Evolutionary conservation across 345 rosid genomes (phyloP), one percentile per base, ranked within the genome.

Genomic region (Citrus inodora): DNA sequence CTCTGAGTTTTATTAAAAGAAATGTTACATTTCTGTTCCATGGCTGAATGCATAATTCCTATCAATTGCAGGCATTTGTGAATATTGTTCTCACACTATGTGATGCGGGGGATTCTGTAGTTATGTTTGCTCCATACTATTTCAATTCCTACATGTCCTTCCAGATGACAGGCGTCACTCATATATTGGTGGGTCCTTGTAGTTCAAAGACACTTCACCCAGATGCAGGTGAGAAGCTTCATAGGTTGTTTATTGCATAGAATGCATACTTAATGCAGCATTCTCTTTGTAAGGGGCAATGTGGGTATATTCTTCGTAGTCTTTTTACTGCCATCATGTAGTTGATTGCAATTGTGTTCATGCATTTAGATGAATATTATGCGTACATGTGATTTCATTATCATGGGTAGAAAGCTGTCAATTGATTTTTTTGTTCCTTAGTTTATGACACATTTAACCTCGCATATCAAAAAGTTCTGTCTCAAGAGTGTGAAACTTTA

Each of bases 111-210:
- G 99, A 94, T 83, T 88, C 91, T 0, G 98, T 94, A 4, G 91
- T 96, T 65, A 91, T 96, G 98, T 96, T 96, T 89, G 90, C 94
- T 76, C 99, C 99, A 21, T 96, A 94, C 86, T 96, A 96, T 87
- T 96, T 96, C 89, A 96, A 96, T 73, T 86, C 99, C 51, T 96
- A 94, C 84, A 96, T 92, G 98, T 88, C 97, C 67, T 94, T 96
- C 91, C 99, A 96, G 87, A 96, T 96, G 98, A 96, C 98, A 7
- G 98, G 98, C 4, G 80, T 96, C 83, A 94, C 97, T 76, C 73
- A 94, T 67, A 96, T 96, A 63, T 46, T 94, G 60, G 97, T 96
- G 62, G 98, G 98, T 76, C 97, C 98, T 85, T 87, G 91, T 74
- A 33, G 81, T 80, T 87, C 94, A 3, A 62, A 83, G 70, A 96